Percentiles rank a stretch among this genome's conserved stretches.
phyloP scores from a whole-genome alignment of 345 rosid genomes.

The Eucalyptus lansdowneana region DNA sequence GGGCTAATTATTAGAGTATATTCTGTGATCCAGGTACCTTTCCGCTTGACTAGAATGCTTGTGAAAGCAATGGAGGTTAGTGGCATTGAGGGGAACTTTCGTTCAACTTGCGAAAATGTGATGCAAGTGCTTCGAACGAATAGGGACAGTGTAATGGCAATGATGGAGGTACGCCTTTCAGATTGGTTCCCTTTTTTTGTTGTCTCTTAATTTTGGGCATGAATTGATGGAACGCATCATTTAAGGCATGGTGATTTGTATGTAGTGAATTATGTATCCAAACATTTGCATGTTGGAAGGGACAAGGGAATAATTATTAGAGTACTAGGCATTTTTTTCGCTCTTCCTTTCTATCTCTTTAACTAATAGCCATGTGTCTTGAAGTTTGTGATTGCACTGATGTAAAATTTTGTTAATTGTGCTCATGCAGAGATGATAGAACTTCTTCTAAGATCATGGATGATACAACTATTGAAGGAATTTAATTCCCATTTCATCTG shows the following conservation, averaged over 20 bases:
- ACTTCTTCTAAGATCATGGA: background rate
- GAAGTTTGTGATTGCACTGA: background rate
- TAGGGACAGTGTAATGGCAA: constrained; percentile 94
- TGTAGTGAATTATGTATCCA: background rate
- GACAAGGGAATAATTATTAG: background rate
- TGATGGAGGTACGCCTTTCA: constrained; percentile 73
- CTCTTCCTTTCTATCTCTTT: background rate
- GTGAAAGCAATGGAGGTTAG: constrained; percentile 99
- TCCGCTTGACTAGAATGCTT: constrained; percentile 98
- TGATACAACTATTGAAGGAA: background rate
- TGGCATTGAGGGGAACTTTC: constrained; percentile 95
- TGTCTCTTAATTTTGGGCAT: background rate
- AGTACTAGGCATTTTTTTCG: background rate
- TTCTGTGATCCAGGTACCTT: constrained; percentile 57
- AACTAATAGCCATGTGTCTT: background rate
- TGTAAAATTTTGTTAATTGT: background rate
- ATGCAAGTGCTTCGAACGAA: constrained; percentile 93
- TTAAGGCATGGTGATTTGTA: background rate
- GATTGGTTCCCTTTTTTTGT: background rate
- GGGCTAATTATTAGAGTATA: background rate
- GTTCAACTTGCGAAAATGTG: constrained; percentile 89
- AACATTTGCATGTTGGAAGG: background rate
- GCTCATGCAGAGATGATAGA: background rate
- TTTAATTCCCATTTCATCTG: background rate
- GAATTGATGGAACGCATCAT: background rate